Evolutionary conservation across 805 yeast species (phyloP).

Genomic region (Nakazawaea ishiwadae): DNA sequence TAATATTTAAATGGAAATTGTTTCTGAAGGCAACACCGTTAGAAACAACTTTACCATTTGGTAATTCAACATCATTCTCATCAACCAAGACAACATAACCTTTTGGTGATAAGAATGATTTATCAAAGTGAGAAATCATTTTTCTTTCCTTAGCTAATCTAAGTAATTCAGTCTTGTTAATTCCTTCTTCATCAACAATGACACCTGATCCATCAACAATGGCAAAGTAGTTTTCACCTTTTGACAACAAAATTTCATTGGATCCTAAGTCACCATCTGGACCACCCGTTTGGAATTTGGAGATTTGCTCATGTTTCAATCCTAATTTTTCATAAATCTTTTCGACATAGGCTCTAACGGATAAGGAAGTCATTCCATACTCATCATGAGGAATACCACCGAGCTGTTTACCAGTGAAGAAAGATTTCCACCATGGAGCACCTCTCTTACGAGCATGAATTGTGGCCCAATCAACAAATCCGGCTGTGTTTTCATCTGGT

Average conservation of each 20-base stretch:
- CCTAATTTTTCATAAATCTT: conserved; percentile 77
- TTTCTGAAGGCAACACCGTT: conserved; percentile 91
- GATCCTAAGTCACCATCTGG: conserved; percentile 98
- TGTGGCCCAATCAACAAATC: conserved; percentile 96
- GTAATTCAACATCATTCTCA: conserved; percentile 73
- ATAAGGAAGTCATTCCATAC: conserved; percentile 95
- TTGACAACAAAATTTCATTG: conserved; percentile 85
- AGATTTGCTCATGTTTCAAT: conserved; percentile 52
- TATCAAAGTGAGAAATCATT: conserved; percentile 70
- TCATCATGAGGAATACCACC: conserved; percentile 99
- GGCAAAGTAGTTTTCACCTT: conserved; percentile 79
- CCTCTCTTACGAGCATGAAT: conserved; percentile 87
- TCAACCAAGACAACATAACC: conserved; percentile 87
- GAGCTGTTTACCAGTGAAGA: conserved; percentile 88
- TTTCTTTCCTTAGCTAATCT: conserved; percentile 74
- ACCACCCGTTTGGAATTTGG: conserved; percentile 95
- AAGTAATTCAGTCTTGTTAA: conserved; percentile 72
- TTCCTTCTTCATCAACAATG: conserved; percentile 84
- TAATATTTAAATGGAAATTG: conserved; percentile 73
- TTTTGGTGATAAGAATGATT: conserved; percentile 54
- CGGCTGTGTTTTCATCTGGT: conserved; percentile 99
- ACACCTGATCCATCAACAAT: conserved; percentile 96
- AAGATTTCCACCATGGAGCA: conserved; percentile 98
- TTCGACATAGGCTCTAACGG: conserved; percentile 88
- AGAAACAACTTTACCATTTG: conserved; percentile 68